Percentiles rank a stretch among this genome's conserved stretches.
Conservation (phyloP, 371 early-diverging fungal species). For the Coemansia sp. region DNA sequence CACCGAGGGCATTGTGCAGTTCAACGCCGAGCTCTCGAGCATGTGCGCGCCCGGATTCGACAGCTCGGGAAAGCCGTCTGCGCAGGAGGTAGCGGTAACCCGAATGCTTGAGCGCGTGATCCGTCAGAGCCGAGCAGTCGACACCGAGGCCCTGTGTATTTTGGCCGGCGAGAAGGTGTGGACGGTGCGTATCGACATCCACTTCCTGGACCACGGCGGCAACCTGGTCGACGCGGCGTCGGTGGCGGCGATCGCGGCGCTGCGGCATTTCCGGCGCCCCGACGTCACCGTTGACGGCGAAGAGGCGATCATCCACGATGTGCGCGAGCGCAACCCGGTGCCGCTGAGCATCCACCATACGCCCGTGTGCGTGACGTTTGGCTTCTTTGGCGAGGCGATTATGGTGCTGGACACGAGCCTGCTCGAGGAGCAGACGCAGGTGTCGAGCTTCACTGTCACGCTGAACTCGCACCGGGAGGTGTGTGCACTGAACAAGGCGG, state of each 20-base stretch:
- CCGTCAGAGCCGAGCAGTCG: constrained; percentile 82
- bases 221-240: constrained; percentile 90
- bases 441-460: constrained; percentile 83
- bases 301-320: constrained; percentile 83
- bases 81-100: constrained; percentile 80
- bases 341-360: constrained; percentile 93
- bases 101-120: constrained; percentile 88
- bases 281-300: constrained; percentile 92
- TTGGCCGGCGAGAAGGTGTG: constrained; percentile 95
- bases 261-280: constrained; percentile 88
- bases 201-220: constrained; percentile 91
- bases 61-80: constrained; percentile 54
- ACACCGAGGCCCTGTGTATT: constrained; percentile 95
- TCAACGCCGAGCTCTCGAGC: constrained; percentile 83
- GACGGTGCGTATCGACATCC: constrained; percentile 86
- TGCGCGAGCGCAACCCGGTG: constrained; percentile 85
- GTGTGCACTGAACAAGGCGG: constrained; percentile 87
- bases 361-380: constrained; percentile 90
- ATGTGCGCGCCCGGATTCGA: constrained; percentile 83
- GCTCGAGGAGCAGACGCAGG: constrained; percentile 80
- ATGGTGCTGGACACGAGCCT: constrained; percentile 83
- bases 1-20: constrained; percentile 80
- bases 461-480: constrained; percentile 91
- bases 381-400: constrained; percentile 72
- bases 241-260: constrained; percentile 86